Evolutionary conservation across 768 basidiomycete genomes (phyloP), one percentile per base, ranked within the genome.

Genomic region (Collybiopsis luxurians): DNA sequence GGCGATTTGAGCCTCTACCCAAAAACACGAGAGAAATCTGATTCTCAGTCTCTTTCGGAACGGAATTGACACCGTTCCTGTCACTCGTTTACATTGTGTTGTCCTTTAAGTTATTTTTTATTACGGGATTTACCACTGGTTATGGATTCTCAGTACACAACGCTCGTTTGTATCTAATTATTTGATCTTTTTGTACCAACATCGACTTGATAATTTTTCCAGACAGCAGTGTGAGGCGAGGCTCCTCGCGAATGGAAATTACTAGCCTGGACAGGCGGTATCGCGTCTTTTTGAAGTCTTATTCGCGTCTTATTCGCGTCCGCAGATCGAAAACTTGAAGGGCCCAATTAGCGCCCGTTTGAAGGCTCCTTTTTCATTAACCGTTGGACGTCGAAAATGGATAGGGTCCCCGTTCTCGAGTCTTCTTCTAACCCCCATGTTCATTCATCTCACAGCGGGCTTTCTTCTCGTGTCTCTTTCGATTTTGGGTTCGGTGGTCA

Each of bases 151-250:
- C 31, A 12, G 46, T 48, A 48, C 30, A 26, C 28, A 28, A 49
- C 48, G 34, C 48, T 49, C 48, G 11, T 49, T 49, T 49, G 52
- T 53, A 53, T 53, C 26, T 42, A 27, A 7, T 24, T 40, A 12
- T n/a, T 53, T 28, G 13, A 53, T 19, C 24, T n/a, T 23, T 15
- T 19, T 28, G 30, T 52, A 26, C 50, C 23, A 17, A 15, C 27
- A 23, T 40, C 36, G 11, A 13, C 13, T 28, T 30, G 1, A 9
- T 24, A 34, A 17, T 13, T 2, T n/a, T 7, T 42, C 40, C 7
- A 1, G 10, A 21, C n/a, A n/a, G 26, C 26, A n/a, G n/a, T n/a
- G n/a, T n/a, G n/a, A n/a, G n/a, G n/a, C n/a, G n/a, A n/a, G n/a
- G n/a, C n/a, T n/a, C n/a, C n/a, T n/a, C n/a, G n/a, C n/a, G n/a